phyloP scores from a whole-genome alignment of 1,284 basidiomycete genomes.

The Leccinum fuscescens region DNA sequence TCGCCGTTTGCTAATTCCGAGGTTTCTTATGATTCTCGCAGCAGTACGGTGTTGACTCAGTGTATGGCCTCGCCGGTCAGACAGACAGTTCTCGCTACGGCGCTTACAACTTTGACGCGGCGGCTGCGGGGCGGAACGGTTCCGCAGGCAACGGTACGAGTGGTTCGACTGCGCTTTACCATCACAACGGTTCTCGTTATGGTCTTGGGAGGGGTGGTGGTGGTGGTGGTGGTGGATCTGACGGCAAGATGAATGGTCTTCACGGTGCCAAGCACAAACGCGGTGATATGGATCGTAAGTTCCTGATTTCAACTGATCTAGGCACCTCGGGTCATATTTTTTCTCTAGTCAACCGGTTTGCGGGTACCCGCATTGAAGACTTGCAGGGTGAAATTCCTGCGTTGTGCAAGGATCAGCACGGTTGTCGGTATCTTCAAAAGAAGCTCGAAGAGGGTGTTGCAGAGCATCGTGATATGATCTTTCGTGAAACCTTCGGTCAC shows the following conservation, averaged over 20 bases:
- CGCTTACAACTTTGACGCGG: constrained; percentile 60
- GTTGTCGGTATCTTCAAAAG: constrained; percentile 98
- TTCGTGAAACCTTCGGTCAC: constrained; percentile 96
- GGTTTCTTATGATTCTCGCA: constrained; percentile 24
- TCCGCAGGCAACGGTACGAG: constrained; percentile 49
- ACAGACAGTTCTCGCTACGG: constrained; percentile 58
- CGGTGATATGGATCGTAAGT: constrained; percentile 89
- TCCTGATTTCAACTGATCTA: constrained; percentile 34
- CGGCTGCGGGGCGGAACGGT: constrained; percentile 37
- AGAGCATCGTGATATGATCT: constrained; percentile 98
- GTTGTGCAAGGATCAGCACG: constrained; percentile 98
- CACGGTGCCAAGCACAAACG: constrained; percentile 92
- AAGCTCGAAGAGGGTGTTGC: constrained; percentile 95
- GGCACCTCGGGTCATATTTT: constrained; percentile 7
- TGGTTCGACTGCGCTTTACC: constrained; percentile 79
- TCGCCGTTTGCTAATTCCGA: background rate
- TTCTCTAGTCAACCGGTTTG: constrained; percentile 83
- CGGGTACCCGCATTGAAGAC: constrained; percentile 93
- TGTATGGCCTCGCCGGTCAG: constrained; percentile 53
- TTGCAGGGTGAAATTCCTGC: constrained; percentile 91
- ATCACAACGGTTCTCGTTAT: constrained; percentile 74
- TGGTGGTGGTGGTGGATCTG: constrained; percentile 35
- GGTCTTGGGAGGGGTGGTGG: constrained; percentile 58
- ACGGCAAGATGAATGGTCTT: constrained; percentile 82
- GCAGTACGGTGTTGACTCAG: constrained; percentile 60